phyloP scores from a whole-genome alignment of 495 filamentous ascomycete species.

The Aspergillus indologenus region DNA sequence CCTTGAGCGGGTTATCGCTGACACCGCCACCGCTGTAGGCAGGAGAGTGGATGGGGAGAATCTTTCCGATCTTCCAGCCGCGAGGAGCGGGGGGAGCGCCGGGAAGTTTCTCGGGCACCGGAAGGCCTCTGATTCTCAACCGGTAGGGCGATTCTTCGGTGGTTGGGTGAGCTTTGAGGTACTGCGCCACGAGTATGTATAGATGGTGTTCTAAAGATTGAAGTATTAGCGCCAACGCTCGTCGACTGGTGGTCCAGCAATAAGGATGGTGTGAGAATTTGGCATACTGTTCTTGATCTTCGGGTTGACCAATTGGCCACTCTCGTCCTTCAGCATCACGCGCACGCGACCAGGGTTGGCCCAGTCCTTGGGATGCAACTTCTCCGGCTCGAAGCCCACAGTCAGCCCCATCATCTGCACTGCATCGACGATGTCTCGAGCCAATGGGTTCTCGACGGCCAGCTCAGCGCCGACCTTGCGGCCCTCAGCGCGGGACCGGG shows the following conservation, averaged over 20 bases:
- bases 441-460: conserved; percentile 82
- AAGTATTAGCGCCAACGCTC: not conserved
- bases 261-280: not conserved
- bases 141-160: conserved; percentile 63
- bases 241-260: too few species aligned
- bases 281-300: conserved; percentile 73
- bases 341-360: conserved; percentile 89
- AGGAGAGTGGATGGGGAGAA: conserved; percentile 81
- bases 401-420: conserved; percentile 68
- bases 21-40: conserved; percentile 92
- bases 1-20: conserved; percentile 92
- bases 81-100: conserved; percentile 73
- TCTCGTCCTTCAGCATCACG: conserved; percentile 63
- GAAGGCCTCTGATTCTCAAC: conserved; percentile 64
- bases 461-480: conserved; percentile 67
- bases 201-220: conserved; percentile 69
- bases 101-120: conserved; percentile 61
- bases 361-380: conserved; percentile 95
- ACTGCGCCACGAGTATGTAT: conserved; percentile 68
- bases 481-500: conserved; percentile 70
- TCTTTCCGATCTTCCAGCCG: conserved; percentile 85
- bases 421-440: conserved; percentile 84
- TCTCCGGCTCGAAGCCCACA: conserved; percentile 83
- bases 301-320: conserved; percentile 43
- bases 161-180: conserved; percentile 74